These are phyloP conservation scores for Paraurostyla sp. DNA, from an alignment of 73 alveolate species.

Conservation along the genomic window DNA sequence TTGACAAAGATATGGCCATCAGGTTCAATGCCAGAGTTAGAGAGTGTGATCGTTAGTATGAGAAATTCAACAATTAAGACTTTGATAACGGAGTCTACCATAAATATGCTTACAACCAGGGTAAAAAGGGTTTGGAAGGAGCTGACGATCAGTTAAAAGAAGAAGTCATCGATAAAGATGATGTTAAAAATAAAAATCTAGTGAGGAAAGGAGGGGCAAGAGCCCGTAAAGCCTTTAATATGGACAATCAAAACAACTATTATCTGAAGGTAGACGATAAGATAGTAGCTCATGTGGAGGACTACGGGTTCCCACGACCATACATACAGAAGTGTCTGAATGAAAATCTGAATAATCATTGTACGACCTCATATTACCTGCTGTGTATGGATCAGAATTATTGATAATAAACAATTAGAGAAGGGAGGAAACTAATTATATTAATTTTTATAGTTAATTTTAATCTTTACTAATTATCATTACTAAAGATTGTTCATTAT, in stretches of 20 bases:
- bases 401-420: background rate
- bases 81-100: conserved; percentile 89
- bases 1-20: conserved; percentile 76
- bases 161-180: background rate
- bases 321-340: conserved; percentile 61
- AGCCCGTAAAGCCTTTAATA: background rate
- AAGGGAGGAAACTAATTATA: background rate
- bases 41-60: conserved; percentile 90
- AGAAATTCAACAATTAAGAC: conserved; percentile 87
- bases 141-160: conserved; percentile 48
- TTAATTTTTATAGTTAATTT: background rate
- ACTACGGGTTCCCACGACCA: conserved; percentile 61
- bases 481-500: background rate
- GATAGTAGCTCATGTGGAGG: conserved; percentile 20
- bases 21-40: conserved; percentile 82
- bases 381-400: conserved; percentile 67
- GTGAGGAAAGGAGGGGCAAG: background rate
- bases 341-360: conserved; percentile 61
- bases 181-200: conserved; percentile 20
- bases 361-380: conserved; percentile 65
- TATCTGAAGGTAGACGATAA: conserved; percentile 54
- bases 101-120: conserved; percentile 63
- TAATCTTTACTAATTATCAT: background rate
- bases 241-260: conserved; percentile 1
- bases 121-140: conserved; percentile 22